phyloP scores from a whole-genome alignment of 2,329 filamentous ascomycete species.

The Byssothecium circinans region DNA sequence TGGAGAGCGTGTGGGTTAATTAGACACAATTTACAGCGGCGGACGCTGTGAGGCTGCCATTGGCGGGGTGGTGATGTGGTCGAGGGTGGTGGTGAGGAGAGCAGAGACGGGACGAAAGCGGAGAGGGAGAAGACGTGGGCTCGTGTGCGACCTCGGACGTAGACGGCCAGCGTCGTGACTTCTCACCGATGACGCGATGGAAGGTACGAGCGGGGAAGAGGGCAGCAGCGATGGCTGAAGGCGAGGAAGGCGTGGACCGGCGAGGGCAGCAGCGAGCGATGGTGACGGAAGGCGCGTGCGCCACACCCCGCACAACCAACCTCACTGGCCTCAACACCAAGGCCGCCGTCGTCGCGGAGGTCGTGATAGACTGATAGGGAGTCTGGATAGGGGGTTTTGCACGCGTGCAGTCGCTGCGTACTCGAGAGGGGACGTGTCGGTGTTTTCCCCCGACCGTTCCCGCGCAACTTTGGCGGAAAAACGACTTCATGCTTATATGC shows the following conservation, averaged over 20 bases:
- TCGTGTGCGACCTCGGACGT: too few relatives aligned
- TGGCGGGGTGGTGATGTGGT: slow-evolving; percentile 6
- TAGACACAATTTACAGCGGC: slow-evolving; percentile 11
- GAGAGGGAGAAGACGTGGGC: neutral
- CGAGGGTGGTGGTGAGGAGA: neutral
- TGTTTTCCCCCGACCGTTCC: too few relatives aligned
- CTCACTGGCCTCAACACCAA: neutral
- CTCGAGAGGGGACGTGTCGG: too few relatives aligned
- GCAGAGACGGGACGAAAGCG: slow-evolving; percentile 1
- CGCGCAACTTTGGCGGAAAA: too few relatives aligned
- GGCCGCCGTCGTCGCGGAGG: neutral
- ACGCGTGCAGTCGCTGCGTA: too few relatives aligned
- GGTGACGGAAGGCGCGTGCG: neutral
- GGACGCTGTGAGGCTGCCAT: slow-evolving; percentile 1
- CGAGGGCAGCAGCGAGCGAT: neutral
- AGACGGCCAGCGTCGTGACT: neutral
- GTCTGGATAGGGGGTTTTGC: too few relatives aligned
- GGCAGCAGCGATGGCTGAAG: neutral
- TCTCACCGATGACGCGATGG: slow-evolving; percentile 6
- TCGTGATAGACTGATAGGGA: too few relatives aligned
- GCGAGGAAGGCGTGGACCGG: neutral
- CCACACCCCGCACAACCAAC: slow-evolving; percentile 3
- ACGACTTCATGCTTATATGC: slow-evolving; percentile 28
- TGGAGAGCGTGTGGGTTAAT: slow-evolving; percentile 13
- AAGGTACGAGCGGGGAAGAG: slow-evolving; percentile 6